phyloP scores from a whole-genome alignment of 768 basidiomycete species.

The Sarcodon aspratus region DNA sequence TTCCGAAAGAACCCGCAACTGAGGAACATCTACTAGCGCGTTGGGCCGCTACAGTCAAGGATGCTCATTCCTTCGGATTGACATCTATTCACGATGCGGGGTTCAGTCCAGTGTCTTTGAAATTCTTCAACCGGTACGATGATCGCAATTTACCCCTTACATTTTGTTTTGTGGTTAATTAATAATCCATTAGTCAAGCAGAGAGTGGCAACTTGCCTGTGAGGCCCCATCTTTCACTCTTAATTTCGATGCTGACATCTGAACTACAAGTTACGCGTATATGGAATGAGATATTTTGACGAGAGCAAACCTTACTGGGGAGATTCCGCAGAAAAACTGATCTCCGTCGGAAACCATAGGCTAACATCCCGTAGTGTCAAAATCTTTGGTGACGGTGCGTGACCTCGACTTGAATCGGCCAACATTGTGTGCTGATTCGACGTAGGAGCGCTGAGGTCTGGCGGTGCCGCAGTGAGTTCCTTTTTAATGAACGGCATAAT shows the following conservation, averaged over 20 bases:
- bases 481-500: background rate
- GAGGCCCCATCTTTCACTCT: background rate
- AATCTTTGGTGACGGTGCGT: slow-evolving; percentile 61
- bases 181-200: slow-evolving; percentile 39
- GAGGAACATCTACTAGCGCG: slow-evolving; percentile 48
- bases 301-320: slow-evolving; percentile 67
- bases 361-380: slow-evolving; percentile 69
- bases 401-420: background rate
- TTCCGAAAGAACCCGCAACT: slow-evolving; percentile 52
- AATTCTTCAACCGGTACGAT: slow-evolving; percentile 58
- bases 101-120: slow-evolving; percentile 52
- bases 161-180: slow-evolving; percentile 1
- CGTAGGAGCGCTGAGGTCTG: slow-evolving; percentile 75
- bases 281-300: slow-evolving; percentile 67
- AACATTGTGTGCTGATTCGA: background rate
- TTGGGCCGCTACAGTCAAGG: slow-evolving; percentile 50
- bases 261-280: slow-evolving; percentile 42
- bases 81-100: slow-evolving; percentile 86
- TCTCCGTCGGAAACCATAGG: slow-evolving; percentile 46
- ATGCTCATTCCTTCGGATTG: slow-evolving; percentile 62
- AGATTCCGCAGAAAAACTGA: slow-evolving; percentile 41
- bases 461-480: slow-evolving; percentile 68
- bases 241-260: background rate
- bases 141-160: slow-evolving; percentile 4
- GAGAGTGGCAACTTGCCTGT: slow-evolving; percentile 52